phyloP scores from a whole-genome alignment of 2,329 filamentous ascomycete genomes.

The Trichoderma sp. region DNA sequence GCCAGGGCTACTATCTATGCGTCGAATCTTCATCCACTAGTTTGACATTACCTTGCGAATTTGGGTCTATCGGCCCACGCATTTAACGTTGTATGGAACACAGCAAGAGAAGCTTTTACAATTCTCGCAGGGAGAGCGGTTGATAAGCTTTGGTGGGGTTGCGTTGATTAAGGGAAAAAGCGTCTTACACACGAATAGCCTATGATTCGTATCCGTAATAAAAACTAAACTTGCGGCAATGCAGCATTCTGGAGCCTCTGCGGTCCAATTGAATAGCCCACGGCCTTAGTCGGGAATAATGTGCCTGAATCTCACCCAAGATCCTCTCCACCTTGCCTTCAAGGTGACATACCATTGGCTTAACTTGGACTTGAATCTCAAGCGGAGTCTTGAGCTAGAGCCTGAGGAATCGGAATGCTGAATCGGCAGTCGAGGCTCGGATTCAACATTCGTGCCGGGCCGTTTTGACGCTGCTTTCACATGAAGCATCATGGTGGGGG shows the following conservation, averaged over 20 bases:
- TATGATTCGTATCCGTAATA: constrained; percentile 5
- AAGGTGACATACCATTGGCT: neutral
- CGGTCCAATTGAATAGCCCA: constrained; percentile 11
- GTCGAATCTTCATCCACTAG: neutral
- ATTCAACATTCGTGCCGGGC: neutral
- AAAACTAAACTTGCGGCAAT: neutral
- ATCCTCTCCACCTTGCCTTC: constrained; percentile 7
- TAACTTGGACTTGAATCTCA: neutral
- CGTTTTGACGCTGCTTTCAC: neutral
- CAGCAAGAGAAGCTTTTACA: neutral
- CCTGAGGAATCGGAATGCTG: constrained; percentile 2
- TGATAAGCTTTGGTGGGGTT: constrained; percentile 1
- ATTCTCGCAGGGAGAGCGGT: neutral
- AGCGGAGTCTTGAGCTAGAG: neutral
- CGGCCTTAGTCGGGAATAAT: constrained; percentile 23
- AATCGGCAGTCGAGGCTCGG: neutral
- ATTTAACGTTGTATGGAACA: neutral
- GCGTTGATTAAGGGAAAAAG: neutral
- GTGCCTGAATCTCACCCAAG: constrained; percentile 12
- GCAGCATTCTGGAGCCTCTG: neutral
- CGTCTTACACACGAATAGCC: neutral
- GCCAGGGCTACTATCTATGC: neutral
- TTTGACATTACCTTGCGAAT: neutral
- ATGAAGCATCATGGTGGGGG: neutral
- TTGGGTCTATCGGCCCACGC: neutral